phyloP scores from a whole-genome alignment of 2,329 filamentous ascomycete species.

The Myriosclerotinia duriaeana region DNA sequence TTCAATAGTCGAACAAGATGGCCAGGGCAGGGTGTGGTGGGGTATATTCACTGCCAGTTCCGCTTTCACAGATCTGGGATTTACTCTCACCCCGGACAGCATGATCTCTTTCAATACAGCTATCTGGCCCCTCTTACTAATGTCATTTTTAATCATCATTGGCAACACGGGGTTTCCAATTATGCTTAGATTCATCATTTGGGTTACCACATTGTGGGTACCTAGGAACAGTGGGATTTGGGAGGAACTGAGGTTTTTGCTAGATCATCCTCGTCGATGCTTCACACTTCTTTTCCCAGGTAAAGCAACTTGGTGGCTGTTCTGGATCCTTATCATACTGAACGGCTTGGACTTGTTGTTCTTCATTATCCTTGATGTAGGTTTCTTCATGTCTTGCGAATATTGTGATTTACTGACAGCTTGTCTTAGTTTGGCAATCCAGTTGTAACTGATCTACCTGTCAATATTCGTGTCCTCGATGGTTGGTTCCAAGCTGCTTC shows the following conservation, averaged over 20 bases:
- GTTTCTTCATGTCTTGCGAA: constrained; percentile 39
- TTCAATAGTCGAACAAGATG: constrained; percentile 58
- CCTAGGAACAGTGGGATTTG: constrained; percentile 69
- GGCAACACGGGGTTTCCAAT: constrained; percentile 95
- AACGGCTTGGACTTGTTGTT: constrained; percentile 86
- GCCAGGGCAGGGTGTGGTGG: constrained; percentile 79
- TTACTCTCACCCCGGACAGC: constrained; percentile 87
- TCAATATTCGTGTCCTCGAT: constrained; percentile 75
- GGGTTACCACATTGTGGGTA: constrained; percentile 68
- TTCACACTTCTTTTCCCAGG: constrained; percentile 93
- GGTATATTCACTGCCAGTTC: constrained; percentile 85
- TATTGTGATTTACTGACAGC: constrained; percentile 25
- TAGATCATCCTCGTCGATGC: constrained; percentile 93
- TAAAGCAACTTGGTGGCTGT: constrained; percentile 92
- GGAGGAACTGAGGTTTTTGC: constrained; percentile 86
- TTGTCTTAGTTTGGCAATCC: constrained; percentile 63
- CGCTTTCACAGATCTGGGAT: constrained; percentile 93
- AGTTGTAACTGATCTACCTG: constrained; percentile 65
- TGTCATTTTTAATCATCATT: constrained; percentile 86
- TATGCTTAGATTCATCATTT: constrained; percentile 91
- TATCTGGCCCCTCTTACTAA: constrained; percentile 70
- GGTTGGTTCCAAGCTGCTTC: constrained; percentile 88
- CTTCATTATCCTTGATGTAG: constrained; percentile 87
- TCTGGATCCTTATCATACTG: constrained; percentile 76
- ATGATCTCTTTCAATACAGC: constrained; percentile 86